Conservation (phyloP, 305 asterid genomes). For the Fraxinus dipetala region DNA sequence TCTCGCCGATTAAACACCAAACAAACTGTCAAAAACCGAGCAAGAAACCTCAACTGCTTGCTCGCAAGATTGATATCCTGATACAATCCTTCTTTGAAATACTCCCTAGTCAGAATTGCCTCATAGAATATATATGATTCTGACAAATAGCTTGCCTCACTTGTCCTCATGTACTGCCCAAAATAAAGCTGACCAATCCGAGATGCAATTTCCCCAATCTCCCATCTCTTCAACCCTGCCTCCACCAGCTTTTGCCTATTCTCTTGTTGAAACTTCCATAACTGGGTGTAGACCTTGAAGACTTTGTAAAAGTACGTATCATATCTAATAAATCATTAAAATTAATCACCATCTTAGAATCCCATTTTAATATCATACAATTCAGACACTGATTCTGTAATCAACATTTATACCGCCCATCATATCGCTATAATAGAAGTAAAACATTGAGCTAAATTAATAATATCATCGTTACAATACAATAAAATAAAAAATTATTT, state of each 20-base stretch:
- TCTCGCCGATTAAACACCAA: constrained; percentile 85
- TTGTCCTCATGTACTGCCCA: constrained; percentile 98
- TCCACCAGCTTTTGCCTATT: constrained; percentile 90
- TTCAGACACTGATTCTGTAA: neutral
- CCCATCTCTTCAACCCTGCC: constrained; percentile 95
- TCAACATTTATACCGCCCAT: neutral
- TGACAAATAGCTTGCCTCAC: constrained; percentile 79
- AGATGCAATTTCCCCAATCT: constrained; percentile 97
- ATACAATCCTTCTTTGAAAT: constrained; percentile 84
- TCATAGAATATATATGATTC: constrained; percentile 88
- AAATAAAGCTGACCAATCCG: constrained; percentile 94
- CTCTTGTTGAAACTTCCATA: constrained; percentile 96
- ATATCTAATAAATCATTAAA: constrained; percentile 50
- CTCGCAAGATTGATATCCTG: constrained; percentile 79
- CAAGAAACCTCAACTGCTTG: constrained; percentile 86
- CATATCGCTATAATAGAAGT: neutral
- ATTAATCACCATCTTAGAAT: constrained; percentile 3
- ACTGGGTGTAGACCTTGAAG: constrained; percentile 83
- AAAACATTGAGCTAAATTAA: neutral
- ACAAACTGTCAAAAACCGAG: constrained; percentile 87
- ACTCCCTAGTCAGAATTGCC: constrained; percentile 87
- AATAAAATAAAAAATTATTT: neutral
- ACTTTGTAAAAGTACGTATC: constrained; percentile 89
- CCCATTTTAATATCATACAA: neutral
- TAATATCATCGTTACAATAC: neutral